phyloP scores from a whole-genome alignment of 1,284 basidiomycete genomes.

The Volvariella volvacea region DNA sequence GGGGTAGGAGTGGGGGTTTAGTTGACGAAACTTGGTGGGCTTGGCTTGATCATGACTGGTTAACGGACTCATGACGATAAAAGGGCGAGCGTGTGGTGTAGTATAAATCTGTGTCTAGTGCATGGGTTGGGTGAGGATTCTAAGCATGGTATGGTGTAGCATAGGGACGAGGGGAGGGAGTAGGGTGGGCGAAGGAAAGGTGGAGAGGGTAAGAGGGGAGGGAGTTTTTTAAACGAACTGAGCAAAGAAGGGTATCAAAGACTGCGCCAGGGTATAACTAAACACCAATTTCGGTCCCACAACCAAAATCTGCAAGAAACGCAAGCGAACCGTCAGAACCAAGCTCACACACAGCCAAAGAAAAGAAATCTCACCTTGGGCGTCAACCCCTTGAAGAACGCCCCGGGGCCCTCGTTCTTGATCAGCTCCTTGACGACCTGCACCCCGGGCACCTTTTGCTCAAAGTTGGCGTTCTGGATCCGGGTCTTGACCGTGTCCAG shows the following conservation, averaged over 20 bases:
- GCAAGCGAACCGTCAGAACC: not conserved
- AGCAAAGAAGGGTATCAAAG: conserved; percentile 89
- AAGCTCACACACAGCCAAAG: not conserved
- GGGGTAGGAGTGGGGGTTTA: no score
- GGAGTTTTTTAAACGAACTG: conserved; percentile 84
- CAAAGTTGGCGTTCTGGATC: conserved; percentile 98
- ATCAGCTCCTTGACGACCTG: conserved; percentile 86
- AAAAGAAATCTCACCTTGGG: conserved; percentile 64
- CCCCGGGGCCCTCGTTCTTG: conserved; percentile 75
- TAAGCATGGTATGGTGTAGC: no score
- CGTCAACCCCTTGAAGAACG: conserved; percentile 97
- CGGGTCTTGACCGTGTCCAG: conserved; percentile 96
- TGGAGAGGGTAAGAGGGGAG: no score
- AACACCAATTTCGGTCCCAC: conserved; percentile 98
- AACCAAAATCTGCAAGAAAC: conserved; percentile 72
- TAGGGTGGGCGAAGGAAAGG: no score
- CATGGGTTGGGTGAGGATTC: no score
- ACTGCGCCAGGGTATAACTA: conserved; percentile 96
- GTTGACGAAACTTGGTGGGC: no score
- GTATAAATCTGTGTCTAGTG: no score
- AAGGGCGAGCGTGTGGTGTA: no score
- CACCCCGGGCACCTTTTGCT: conserved; percentile 83
- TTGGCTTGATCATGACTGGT: no score
- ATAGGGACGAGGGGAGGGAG: no score
- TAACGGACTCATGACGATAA: no score